Evolutionary conservation across 1,139 yeast genomes (phyloP), one percentile per base, ranked within the genome.

Genomic region (Ogataea hybrid): DNA sequence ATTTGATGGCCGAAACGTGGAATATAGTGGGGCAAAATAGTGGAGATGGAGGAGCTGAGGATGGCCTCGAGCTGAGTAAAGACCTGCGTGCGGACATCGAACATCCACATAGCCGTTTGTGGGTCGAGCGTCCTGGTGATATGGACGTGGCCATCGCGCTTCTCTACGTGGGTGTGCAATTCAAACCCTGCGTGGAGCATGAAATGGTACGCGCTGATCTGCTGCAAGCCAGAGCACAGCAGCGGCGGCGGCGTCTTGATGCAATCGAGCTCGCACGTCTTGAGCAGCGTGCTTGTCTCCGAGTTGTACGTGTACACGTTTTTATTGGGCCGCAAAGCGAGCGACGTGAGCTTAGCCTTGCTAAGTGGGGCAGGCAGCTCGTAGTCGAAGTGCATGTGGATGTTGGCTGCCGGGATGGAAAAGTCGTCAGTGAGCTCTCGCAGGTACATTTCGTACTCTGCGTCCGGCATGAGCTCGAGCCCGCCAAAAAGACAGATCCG

Each of bases 111-210:
- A n/a, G 62, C 54, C 39, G 65, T 65, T 46, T 66, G 70, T n/a
- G 69, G 44, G 5, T 51, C 51, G 2, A 71, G 57, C 11, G 55
- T 54, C 46, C 67, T 67, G 12, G 59, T 61, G 18, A 73, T 50
- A 4, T 56, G 57, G 2, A 67, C 68, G 4, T 51, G 47, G 3
- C 53, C 50, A 39, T 59, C 62, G 4, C 65, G 59, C 20, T 59
- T 47, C 3, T 48, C 43, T 7, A 60, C 47, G 12, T 39, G 52
- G 0, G 70, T 65, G 17, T 54, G 51, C 5, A 73, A 47, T 44
- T 73, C 71, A 43, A 73, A 64, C 0, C 79, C 79, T 12, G 79
- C 79, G 49, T 70, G 71, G 37, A 63, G 62, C 39, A 71, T 56
- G 16, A 70, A 63, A 46, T 70, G 68, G 28, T 72, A 53, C 25